Conservation (phyloP, 441 rosid species). For the Pelargonium australe region DNA sequence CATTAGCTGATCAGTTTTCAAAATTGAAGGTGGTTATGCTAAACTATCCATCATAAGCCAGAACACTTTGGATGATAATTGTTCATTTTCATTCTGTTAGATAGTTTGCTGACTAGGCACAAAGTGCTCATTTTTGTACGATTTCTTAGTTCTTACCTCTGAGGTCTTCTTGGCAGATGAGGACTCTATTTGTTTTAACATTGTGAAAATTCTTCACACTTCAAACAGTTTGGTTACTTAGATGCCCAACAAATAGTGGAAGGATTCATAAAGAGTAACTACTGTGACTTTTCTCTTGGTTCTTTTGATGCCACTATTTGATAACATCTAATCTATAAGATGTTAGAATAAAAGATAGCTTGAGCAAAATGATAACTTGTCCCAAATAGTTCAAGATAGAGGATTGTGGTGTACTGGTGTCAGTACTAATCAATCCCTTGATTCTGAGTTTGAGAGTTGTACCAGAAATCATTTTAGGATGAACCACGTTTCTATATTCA, state of each 20-base stretch:
- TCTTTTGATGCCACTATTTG: background rate
- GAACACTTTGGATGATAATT: constrained; percentile 9
- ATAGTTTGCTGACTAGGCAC: background rate
- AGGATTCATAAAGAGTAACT: background rate
- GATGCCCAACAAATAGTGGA: background rate
- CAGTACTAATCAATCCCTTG: background rate
- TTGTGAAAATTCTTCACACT: background rate
- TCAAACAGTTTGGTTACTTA: background rate
- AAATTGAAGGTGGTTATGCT: constrained; percentile 66
- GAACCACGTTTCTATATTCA: background rate
- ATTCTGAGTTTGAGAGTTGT: background rate
- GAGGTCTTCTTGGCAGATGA: background rate
- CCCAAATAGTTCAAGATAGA: background rate
- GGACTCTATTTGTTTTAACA: background rate
- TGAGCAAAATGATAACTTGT: background rate
- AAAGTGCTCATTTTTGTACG: background rate
- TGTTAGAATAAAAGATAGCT: background rate
- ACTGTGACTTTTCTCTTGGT: background rate
- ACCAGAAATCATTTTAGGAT: background rate
- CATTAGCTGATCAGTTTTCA: constrained; percentile 84
- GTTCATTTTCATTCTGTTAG: background rate
- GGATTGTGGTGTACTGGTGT: background rate
- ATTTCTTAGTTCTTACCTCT: background rate
- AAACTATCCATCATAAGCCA: constrained; percentile 7
- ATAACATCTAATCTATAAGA: background rate